A percentile compares a stretch with the other conserved stretches of the same genome.
phyloP scores from a whole-genome alignment of 257 asterid genomes.

The Perilla frutescens region DNA sequence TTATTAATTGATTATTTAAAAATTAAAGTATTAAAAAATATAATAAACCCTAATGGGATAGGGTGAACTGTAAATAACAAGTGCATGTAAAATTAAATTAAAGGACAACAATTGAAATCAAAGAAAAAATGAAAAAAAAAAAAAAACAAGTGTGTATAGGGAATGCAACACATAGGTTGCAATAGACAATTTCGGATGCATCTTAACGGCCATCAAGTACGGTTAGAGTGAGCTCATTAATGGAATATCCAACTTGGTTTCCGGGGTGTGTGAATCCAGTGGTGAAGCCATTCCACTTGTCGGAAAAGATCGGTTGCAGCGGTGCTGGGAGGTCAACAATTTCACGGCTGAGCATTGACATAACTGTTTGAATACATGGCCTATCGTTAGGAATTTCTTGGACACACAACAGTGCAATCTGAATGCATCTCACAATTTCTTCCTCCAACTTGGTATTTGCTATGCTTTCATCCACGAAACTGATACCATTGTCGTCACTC shows the following conservation, averaged over 20 bases:
- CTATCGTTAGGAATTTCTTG: slow-evolving; percentile 20
- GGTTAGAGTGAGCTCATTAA: not conserved
- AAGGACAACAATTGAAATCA: too few species aligned
- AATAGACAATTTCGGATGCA: too few species aligned
- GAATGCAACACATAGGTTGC: too few species aligned
- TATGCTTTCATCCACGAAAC: slow-evolving; percentile 7
- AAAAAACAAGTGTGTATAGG: too few species aligned
- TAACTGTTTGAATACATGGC: slow-evolving; percentile 15
- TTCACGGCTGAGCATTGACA: slow-evolving; percentile 22
- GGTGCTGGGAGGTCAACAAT: slow-evolving; percentile 11
- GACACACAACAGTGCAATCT: not conserved
- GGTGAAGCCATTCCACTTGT: slow-evolving; percentile 5
- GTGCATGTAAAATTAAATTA: too few species aligned
- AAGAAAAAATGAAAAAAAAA: too few species aligned
- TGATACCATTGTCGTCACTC: slow-evolving; percentile 3
- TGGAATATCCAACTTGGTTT: not conserved
- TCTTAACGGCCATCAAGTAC: not conserved
- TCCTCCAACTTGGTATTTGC: not conserved
- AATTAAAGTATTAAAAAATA: too few species aligned
- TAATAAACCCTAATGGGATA: too few species aligned
- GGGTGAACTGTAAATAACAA: too few species aligned
- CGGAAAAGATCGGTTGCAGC: not conserved
- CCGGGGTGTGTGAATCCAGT: not conserved
- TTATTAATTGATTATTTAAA: too few species aligned
- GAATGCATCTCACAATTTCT: not conserved